Evolutionary conservation across 2,329 filamentous ascomycete species (phyloP), one percentile per base, ranked within the genome.

Genomic region (Phaeosphaeria sp.): DNA sequence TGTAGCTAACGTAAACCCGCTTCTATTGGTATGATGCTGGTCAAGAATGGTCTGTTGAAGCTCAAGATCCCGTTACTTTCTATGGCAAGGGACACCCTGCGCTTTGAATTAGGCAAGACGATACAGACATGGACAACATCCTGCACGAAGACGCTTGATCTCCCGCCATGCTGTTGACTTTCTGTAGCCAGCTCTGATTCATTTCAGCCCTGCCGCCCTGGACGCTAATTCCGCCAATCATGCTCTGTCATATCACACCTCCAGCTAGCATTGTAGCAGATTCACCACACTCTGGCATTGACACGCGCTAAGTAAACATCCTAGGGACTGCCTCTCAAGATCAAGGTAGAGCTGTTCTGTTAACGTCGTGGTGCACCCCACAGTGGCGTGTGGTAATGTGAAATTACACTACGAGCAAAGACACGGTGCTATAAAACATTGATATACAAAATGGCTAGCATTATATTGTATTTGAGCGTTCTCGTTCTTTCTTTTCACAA

Each of bases 211-310:
- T 48, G 51, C 42, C 49, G 44, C 54, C 30, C 17, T 48, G 43
- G 51, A 55, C 22, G 18, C 25, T 44, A 22, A 39, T 42, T 36
- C 51, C 39, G 56, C 66, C 64, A 65, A 68, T 68, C 60, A 65
- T 48, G 42, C 39, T 13, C 6, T 52, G 33, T 17, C 42, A 55
- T 44, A 5, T 17, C 55, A 59, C 56, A 59, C 65, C 63, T 68
- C 63, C 36, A 56, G 30, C 30, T 36, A 11, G 30, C 30, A 7
- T 36, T 39, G 54, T 46, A 44, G 46, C 43, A 52, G 53, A 50
- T 41, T 54, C 53, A 63, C 54, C 55, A 47, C 55, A 36, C 6
- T 52, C 22, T 51, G 36, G 9, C 13, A 36, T 13, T 13, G 11
- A 3, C 30, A 36, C 13, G 30, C 30, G 9, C 30, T 36, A 36